Conservation (phyloP, 495 filamentous ascomycete species). For the Aspergillus affinis region DNA sequence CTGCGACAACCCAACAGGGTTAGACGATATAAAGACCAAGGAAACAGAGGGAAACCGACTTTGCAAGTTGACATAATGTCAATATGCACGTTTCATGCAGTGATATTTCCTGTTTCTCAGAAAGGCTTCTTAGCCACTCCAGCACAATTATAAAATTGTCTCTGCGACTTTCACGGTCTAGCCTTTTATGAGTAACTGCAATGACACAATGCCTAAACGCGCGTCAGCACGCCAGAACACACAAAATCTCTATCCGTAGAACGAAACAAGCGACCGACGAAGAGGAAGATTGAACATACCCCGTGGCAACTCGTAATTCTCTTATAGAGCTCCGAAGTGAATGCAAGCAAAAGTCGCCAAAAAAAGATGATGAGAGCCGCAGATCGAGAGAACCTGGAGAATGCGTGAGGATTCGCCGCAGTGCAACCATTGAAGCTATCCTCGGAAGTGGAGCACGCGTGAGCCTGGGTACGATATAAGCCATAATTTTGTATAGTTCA, state of each 20-base stretch:
- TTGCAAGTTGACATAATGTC: conserved; percentile 78
- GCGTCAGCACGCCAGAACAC: conserved; percentile 26
- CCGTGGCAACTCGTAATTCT: conserved; percentile 82
- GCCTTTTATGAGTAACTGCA: conserved; percentile 58
- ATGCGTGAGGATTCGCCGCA: conserved; percentile 68
- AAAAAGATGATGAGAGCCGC: conserved; percentile 60
- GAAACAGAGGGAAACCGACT: conserved; percentile 35
- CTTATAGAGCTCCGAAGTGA: conserved; percentile 78
- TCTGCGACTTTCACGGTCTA: conserved; percentile 45
- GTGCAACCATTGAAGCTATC: conserved; percentile 68
- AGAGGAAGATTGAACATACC: no score
- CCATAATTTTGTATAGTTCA: conserved; percentile 53
- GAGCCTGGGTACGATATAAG: conserved; percentile 56
- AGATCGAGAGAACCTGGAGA: conserved; percentile 54
- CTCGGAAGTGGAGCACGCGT: conserved; percentile 60
- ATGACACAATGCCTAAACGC: conserved; percentile 58
- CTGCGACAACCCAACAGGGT: conserved; percentile 28
- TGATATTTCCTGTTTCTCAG: conserved; percentile 59
- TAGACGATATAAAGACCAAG: neutral
- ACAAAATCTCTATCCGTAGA: neutral
- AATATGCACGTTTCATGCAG: conserved; percentile 82
- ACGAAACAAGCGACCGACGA: conserved; percentile 2
- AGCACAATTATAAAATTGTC: conserved; percentile 69
- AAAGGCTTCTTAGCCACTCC: conserved; percentile 66
- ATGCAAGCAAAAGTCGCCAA: conserved; percentile 78